A percentile compares a stretch with the other conserved stretches of the same genome.
phyloP scores from a whole-genome alignment of 2,329 filamentous ascomycete genomes.

The Knoxdaviesia proteae region DNA sequence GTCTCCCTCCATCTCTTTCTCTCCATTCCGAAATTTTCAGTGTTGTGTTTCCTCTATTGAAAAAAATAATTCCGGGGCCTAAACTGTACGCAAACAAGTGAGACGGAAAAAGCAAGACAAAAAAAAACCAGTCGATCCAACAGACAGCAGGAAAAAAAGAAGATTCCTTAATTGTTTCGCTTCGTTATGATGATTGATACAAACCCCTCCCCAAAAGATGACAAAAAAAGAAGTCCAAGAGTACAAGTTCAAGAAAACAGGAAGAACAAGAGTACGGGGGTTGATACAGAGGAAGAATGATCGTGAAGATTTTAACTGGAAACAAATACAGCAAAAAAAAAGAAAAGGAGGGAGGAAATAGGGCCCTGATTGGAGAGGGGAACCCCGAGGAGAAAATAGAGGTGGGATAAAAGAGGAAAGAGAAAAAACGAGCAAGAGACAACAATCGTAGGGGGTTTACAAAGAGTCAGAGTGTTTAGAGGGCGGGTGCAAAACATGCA shows the following conservation, averaged over 20 bases:
- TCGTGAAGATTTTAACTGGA: not conserved
- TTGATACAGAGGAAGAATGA: too few species aligned
- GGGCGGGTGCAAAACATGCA: too few species aligned
- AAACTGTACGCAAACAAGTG: not conserved
- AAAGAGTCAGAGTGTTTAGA: too few species aligned
- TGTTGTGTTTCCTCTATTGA: too few species aligned
- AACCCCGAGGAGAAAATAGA: not conserved
- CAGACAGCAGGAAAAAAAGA: too few species aligned
- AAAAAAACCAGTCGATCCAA: not conserved
- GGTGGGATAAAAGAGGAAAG: not conserved
- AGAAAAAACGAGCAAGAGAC: not conserved
- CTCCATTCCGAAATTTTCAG: too few species aligned
- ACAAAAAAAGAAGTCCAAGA: not conserved
- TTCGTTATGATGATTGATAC: too few species aligned
- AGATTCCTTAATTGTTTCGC: too few species aligned
- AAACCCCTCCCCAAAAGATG: too few species aligned
- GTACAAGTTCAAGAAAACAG: slow-evolving; percentile 1
- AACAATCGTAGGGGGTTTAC: not conserved
- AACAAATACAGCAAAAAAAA: not conserved
- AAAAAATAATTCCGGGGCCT: too few species aligned
- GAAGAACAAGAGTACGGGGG: not conserved
- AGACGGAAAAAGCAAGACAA: slow-evolving; percentile 1
- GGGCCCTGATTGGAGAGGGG: not conserved
- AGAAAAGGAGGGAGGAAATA: not conserved
- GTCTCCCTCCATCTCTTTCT: too few species aligned